Conservation (phyloP, 129 eudicot species). For the Helianthus tuberosus region DNA sequence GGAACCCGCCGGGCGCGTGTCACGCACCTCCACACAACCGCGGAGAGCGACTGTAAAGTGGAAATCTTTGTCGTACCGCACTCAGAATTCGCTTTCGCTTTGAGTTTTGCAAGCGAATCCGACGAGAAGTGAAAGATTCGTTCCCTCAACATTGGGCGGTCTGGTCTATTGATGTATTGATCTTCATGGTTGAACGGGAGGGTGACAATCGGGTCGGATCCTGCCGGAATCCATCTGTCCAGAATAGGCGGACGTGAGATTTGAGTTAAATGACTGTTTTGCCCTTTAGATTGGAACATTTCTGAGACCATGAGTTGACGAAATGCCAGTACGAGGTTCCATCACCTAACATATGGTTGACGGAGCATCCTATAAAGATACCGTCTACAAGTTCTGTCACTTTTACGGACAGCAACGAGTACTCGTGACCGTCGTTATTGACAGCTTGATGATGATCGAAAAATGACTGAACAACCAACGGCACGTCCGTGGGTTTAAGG, state of each 20-base stretch:
- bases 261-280: background rate
- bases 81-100: conserved; percentile 42
- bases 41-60: conserved; percentile 45
- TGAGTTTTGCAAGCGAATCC: conserved; percentile 39
- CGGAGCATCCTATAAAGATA: conserved; percentile 15
- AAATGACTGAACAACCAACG: conserved; percentile 16
- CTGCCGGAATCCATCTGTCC: conserved; percentile 45
- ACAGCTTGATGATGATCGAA: conserved; percentile 23
- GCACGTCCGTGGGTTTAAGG: conserved; percentile 22
- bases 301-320: conserved; percentile 43
- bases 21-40: conserved; percentile 49
- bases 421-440: conserved; percentile 22
- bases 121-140: conserved; percentile 53
- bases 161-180: conserved; percentile 41
- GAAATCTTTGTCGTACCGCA: conserved; percentile 36
- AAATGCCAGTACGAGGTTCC: conserved; percentile 66
- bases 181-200: conserved; percentile 51
- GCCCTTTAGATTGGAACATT: conserved; percentile 16
- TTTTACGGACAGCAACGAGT: conserved; percentile 15
- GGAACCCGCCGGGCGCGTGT: conserved; percentile 34
- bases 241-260: conserved; percentile 42
- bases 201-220: conserved; percentile 29
- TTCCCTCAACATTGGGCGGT: conserved; percentile 41
- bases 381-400: conserved; percentile 27
- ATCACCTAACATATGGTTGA: conserved; percentile 46